Base-by-base conservation (phyloP, 2,329 filamentous ascomycete genomes). In the Leptographium lundbergii region DNA sequence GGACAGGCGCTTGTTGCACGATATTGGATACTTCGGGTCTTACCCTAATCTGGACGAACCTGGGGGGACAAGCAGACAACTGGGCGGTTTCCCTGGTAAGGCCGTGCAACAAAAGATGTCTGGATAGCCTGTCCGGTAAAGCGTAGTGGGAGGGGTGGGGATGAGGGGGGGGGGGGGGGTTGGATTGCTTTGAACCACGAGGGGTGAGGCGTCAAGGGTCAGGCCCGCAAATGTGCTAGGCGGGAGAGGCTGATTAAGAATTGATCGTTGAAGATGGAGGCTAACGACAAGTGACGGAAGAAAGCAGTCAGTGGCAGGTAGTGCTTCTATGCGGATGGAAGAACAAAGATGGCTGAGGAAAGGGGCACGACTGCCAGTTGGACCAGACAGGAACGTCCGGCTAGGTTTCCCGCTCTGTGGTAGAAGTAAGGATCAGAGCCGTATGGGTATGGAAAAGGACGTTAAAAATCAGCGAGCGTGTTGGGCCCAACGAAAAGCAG, bases 1-100 rank as follows among this genome's bases (percentile, higher is more conserved):
- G 51, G 34, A 22, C 24, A 32, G 45, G 19, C 14, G 47, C 22
- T 22, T 52, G 57, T 58, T 54, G 48, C 39, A 58, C 57, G 51
- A 54, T 58, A 54, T 58, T 58, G 57, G 24, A 48, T 47, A 53
- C n/a, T 53, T 58, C 34, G 36, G 57, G 48, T 58, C 57, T 58
- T 54, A 47, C 51, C 57, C 47, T 54, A 51, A 52, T 53, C 48
- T 54, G 57, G 57, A 52, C 34, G 22, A 36, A 32, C 14, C 54
- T 24, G 36, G 39, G 32, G 22, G 54, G 36, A 56, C 54, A 56
- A 24, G 54, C 24, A 32, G 39, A 32, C n/a, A 45, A 27, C 48
- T 51, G 19, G 50, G 13, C 13, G 50, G 48, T 51, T 27, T 51
- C 24, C 27, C 50, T 52, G 19, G n/a, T 27, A 50, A 25, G 47